Conservation (phyloP, 495 filamentous ascomycete species). For the Amphirosellinia nigrospora region DNA sequence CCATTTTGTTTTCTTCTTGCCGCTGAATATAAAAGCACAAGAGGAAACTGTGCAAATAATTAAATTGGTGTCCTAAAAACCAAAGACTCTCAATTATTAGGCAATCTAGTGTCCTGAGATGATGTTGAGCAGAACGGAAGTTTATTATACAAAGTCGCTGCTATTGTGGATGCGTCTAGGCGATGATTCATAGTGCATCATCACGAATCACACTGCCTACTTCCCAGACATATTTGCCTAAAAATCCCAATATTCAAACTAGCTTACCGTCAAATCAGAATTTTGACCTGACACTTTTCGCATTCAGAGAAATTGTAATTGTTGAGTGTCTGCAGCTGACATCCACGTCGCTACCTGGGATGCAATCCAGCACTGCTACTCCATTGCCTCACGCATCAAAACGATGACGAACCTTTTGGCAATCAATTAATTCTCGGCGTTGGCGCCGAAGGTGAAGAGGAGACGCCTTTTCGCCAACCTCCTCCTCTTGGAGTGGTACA, state of each 20-base stretch:
- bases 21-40: too few relatives aligned
- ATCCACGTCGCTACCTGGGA: neutral
- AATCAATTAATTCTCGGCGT: neutral
- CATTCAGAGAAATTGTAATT: neutral
- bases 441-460: neutral
- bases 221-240: neutral
- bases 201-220: neutral
- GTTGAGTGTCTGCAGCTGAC: neutral
- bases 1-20: neutral
- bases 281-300: neutral
- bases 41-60: neutral
- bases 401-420: neutral
- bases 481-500: too few relatives aligned
- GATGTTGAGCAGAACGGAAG: neutral
- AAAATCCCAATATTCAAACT: neutral
- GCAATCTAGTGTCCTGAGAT: neutral
- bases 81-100: neutral
- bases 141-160: neutral
- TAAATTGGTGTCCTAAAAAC: neutral
- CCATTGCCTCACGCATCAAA: neutral
- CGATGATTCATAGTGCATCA: constrained; percentile 8
- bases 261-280: neutral
- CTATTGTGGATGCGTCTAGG: neutral
- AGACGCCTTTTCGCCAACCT: neutral
- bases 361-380: neutral